A percentile compares a stretch with the other conserved stretches of the same genome.
Evolutionary conservation across 225 moss, liverwort and hornwort species (phyloP).

Genomic region (Ulota crispa): DNA sequence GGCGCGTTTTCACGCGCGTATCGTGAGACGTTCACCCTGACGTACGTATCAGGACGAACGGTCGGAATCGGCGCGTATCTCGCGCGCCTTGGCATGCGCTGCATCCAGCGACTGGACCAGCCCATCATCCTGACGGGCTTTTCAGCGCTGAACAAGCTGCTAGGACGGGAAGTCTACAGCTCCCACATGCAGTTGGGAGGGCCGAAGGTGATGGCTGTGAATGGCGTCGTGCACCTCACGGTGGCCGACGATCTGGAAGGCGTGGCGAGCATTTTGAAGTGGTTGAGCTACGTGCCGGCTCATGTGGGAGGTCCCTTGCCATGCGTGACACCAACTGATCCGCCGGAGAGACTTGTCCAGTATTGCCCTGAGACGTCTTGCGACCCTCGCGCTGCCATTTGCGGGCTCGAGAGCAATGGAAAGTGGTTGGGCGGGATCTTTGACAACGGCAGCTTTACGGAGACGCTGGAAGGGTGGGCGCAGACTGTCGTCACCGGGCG

Average conservation of each 20-base stretch:
- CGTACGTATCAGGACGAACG: constrained; percentile 87
- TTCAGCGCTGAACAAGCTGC: constrained; percentile 85
- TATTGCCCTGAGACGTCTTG: constrained; percentile 80
- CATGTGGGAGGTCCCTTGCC: constrained; percentile 73
- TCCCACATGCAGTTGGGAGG: constrained; percentile 98
- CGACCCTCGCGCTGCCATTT: constrained; percentile 88
- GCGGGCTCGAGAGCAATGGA: constrained; percentile 55
- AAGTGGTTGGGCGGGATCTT: constrained; percentile 91
- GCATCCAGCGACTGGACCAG: constrained; percentile 91
- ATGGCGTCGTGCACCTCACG: constrained; percentile 87
- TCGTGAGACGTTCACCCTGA: constrained; percentile 84
- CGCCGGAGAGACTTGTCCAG: constrained; percentile 64
- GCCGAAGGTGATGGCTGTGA: constrained; percentile 95
- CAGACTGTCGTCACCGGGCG: constrained; percentile 92
- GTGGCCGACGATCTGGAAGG: constrained; percentile 91
- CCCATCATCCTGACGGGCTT: constrained; percentile 96
- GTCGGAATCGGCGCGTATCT: constrained; percentile 95
- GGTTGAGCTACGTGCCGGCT: constrained; percentile 83
- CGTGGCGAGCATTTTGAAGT: constrained; percentile 73
- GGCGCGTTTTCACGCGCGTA: constrained; percentile 86
- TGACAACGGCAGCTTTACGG: constrained; percentile 84
- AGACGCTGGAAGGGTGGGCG: constrained; percentile 97
- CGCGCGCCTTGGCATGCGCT: constrained; percentile 91
- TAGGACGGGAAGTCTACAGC: constrained; percentile 89
- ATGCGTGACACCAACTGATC: constrained; percentile 55